These are phyloP conservation scores for Berberis vulgaris DNA, from an alignment of 164 flowering plant genomes.

Conservation along the genomic window DNA sequence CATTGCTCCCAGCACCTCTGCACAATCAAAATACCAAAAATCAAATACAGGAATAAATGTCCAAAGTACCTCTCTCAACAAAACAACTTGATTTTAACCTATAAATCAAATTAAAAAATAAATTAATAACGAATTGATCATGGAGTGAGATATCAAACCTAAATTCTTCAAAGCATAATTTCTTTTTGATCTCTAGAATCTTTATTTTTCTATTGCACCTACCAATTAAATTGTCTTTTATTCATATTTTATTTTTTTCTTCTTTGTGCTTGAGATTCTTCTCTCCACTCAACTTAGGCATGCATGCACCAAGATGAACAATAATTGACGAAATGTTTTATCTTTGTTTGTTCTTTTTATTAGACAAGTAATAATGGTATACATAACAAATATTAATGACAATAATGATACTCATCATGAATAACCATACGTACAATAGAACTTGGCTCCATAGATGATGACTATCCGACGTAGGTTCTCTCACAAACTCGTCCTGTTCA, in stretches of 20 bases:
- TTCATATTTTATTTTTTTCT: background rate
- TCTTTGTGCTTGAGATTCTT: slow-evolving; percentile 2
- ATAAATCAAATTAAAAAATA: background rate
- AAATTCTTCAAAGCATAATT: background rate
- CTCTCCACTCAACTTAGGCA: slow-evolving; percentile 11
- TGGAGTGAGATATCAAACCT: background rate
- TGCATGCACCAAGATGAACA: slow-evolving; percentile 3
- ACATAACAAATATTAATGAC: background rate
- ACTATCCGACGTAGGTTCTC: slow-evolving; percentile 30
- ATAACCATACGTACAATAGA: slow-evolving; percentile 33
- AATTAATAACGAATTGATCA: background rate
- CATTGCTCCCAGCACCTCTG: slow-evolving; percentile 33
- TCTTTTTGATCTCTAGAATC: background rate
- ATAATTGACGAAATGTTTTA: background rate
- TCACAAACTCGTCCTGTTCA: slow-evolving; percentile 15
- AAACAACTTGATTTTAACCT: background rate
- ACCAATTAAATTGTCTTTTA: background rate
- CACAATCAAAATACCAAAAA: background rate
- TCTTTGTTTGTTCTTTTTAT: background rate
- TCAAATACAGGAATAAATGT: background rate
- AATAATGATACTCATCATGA: background rate
- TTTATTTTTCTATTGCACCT: slow-evolving; percentile 3
- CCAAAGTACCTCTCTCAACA: background rate
- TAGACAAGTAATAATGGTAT: background rate
- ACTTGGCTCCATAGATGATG: slow-evolving; percentile 48